Conservation (phyloP, 306 rosid genomes). For the Notholithocarpus densiflorus region DNA sequence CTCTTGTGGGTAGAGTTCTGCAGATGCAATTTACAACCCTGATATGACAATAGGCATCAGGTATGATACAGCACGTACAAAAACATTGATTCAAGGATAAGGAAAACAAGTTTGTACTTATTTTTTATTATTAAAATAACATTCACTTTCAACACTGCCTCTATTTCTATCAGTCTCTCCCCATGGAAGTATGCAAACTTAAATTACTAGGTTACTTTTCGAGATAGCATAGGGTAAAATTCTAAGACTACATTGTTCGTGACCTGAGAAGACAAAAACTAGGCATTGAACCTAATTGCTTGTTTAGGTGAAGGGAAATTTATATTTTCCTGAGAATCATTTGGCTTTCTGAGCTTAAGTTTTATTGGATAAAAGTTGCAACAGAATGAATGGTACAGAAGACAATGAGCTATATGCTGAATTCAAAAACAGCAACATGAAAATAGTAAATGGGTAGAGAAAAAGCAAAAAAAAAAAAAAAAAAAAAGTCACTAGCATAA, state of each 20-base stretch:
- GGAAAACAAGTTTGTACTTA: not conserved
- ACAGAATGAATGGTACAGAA: no score
- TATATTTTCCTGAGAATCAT: not conserved
- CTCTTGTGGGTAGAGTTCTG: not conserved
- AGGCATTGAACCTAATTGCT: not conserved
- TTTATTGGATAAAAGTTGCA: no score
- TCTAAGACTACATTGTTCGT: not conserved
- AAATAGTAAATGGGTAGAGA: not conserved
- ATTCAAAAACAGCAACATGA: no score
- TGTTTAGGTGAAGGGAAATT: not conserved
- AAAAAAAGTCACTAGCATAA: no score
- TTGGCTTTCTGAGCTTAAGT: not conserved
- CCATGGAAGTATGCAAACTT: not conserved
- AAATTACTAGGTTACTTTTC: constrained; percentile 6
- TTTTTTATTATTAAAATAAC: not conserved
- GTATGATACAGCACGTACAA: not conserved
- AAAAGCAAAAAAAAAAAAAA: no score
- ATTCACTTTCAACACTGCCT: not conserved
- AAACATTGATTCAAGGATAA: not conserved
- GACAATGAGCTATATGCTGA: no score
- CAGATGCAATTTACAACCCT: not conserved
- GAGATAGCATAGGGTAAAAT: not conserved
- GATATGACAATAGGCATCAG: not conserved
- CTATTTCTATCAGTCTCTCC: not conserved
- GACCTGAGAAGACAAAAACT: not conserved